Base-by-base conservation (phyloP, 2,329 filamentous ascomycete genomes). In the Zasmidium citrigriseum region DNA sequence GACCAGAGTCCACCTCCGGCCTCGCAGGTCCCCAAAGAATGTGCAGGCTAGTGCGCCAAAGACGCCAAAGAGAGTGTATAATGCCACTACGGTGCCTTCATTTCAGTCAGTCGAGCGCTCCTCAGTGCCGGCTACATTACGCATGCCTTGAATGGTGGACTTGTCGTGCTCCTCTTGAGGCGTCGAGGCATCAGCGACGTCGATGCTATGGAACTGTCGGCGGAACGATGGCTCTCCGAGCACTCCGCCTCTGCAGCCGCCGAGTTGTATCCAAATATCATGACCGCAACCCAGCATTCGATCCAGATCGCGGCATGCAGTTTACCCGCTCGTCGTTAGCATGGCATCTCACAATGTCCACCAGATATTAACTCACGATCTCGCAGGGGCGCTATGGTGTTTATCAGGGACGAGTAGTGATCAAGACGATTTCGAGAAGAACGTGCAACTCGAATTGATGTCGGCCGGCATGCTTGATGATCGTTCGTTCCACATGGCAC, bases 61-160 rank as follows among this genome's bases (percentile, higher is more conserved):
- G 68, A 86, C 85, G 66, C 83, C 86, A 7, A 83, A 83, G 29
- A 86, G 75, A 14, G 84, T 81, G 67, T 85, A 85, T 49, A 84
- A 80, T 23, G 54, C 54, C 11, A 57, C 46, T 4, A 52, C 54
- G 11, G 51, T 54, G 2, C 41, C 41, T 54, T 20, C 10, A n/a
- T 7, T 7, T n/a, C 14, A 41, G 34, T 41, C 34, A 41, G 34
- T n/a, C 34, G 14, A 41, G 7, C 7, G 27, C 27, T 7, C 14
- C 27, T 34, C 7, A 7, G 14, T 7, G 14, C 14, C 7, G 27
- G 18, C 34, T 41, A 4, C 34, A 16, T 41, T 41, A 9, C 18
- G 34, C 34, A 41, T 41, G 18, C 34, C 34, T 41, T 41, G 34
- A 41, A 41, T 41, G 34, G 14, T 41, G 4, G 34, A 41, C 34